Evolutionary conservation across 2,329 filamentous ascomycete genomes (phyloP).

Genomic region (Pseudohalonectria lignicola): DNA sequence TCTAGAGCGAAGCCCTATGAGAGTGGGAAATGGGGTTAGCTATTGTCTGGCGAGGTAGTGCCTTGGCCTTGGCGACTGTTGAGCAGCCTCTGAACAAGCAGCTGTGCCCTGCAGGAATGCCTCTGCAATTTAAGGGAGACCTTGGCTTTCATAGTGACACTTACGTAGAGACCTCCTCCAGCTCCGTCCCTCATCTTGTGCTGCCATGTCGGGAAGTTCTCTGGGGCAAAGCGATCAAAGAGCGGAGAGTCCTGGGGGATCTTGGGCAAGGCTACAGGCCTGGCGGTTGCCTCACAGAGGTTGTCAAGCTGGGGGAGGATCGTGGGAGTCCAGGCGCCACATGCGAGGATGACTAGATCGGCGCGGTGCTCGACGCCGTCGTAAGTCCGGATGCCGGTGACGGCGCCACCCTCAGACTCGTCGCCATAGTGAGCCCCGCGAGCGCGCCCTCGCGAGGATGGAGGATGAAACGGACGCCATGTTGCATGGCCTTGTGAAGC

Average conservation of each 20-base stretch:
- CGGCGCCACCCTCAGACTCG: neutral
- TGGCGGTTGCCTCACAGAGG: constrained; percentile 35
- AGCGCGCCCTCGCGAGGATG: constrained; percentile 18
- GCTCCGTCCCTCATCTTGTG: constrained; percentile 9
- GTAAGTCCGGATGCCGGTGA: constrained; percentile 23
- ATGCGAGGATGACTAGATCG: constrained; percentile 24
- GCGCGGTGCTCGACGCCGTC: constrained; percentile 23
- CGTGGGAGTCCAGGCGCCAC: constrained; percentile 31
- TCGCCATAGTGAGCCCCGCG: constrained; percentile 12
- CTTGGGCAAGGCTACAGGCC: constrained; percentile 29
- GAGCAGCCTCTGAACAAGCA: too few relatives aligned
- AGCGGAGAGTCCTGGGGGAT: constrained; percentile 25
- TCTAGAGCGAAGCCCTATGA: constrained; percentile 16
- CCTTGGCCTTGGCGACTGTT: too few relatives aligned
- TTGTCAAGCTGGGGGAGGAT: constrained; percentile 26
- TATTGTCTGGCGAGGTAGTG: too few relatives aligned
- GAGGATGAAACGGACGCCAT: constrained; percentile 30
- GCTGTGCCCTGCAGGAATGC: too few relatives aligned
- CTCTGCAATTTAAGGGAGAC: too few relatives aligned
- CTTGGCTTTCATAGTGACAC: too few relatives aligned
- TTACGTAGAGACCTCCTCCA: constrained; percentile 14
- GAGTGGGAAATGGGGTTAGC: too few relatives aligned
- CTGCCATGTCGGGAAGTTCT: constrained; percentile 21
- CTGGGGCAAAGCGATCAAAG: constrained; percentile 25
- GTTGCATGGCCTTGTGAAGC: constrained; percentile 25